Evolutionary conservation across 495 filamentous ascomycete genomes (phyloP).

Genomic region (Pyrenula aspistea): DNA sequence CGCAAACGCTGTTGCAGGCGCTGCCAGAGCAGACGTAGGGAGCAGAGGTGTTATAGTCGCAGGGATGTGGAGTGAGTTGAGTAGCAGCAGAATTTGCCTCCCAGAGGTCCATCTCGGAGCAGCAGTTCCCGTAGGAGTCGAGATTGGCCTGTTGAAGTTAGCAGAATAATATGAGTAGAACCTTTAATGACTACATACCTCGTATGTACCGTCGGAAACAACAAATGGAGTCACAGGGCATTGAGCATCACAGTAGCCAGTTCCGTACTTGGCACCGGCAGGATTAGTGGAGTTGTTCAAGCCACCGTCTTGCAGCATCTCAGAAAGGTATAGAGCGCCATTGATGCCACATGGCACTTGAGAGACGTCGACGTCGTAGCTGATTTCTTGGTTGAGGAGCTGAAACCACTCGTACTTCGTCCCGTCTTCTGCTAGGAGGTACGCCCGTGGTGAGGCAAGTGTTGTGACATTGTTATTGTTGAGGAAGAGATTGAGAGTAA

Average conservation of each 20-base stretch:
- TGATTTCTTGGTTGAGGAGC: conserved; percentile 45
- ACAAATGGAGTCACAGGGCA: conserved; percentile 44
- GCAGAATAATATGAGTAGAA: neutral
- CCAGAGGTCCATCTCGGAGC: conserved; percentile 54
- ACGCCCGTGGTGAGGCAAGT: conserved; percentile 40
- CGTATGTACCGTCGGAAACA: conserved; percentile 28
- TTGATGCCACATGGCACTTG: conserved; percentile 54
- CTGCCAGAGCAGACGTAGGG: conserved; percentile 35
- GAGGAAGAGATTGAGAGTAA: conserved; percentile 33
- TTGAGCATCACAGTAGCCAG: conserved; percentile 62
- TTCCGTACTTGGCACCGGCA: conserved; percentile 52
- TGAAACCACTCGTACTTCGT: conserved; percentile 48
- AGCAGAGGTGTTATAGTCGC: conserved; percentile 19
- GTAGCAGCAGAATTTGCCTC: conserved; percentile 49
- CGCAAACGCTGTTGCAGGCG: conserved; percentile 38
- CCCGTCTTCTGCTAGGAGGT: conserved; percentile 41
- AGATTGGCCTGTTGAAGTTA: conserved; percentile 25
- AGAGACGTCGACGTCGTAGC: conserved; percentile 52
- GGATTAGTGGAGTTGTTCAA: conserved; percentile 37
- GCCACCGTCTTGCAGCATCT: conserved; percentile 48
- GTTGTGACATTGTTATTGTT: conserved; percentile 15
- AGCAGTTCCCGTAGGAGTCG: conserved; percentile 35
- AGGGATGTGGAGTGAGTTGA: conserved; percentile 44
- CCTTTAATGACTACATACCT: conserved; percentile 14
- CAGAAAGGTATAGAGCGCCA: conserved; percentile 53